Conservation (phyloP, 2,329 filamentous ascomycete species). For the Trichoderma oligosporum region DNA sequence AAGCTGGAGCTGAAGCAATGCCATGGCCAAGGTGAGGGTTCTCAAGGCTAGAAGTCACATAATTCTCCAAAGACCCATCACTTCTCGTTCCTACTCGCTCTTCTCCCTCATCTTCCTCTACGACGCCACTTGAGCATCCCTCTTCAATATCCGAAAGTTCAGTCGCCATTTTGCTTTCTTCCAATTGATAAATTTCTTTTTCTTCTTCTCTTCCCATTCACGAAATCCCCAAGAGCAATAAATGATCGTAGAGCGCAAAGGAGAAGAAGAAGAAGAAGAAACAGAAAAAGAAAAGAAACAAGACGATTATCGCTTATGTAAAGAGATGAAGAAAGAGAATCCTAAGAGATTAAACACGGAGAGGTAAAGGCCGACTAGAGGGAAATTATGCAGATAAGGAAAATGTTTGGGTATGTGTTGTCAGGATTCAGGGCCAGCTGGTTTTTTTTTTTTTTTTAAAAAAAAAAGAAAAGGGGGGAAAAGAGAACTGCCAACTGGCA, state of each 20-base stretch:
- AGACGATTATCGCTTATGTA: neutral
- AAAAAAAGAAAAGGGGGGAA: too few relatives aligned
- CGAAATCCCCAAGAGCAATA: neutral
- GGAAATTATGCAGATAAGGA: too few relatives aligned
- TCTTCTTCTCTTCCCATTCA: neutral
- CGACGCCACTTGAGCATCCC: neutral
- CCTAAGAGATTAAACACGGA: neutral
- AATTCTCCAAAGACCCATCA: neutral
- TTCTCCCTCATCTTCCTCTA: neutral
- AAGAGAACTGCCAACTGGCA: neutral
- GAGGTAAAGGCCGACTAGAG: too few relatives aligned
- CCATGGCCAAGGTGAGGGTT: neutral
- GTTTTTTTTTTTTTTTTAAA: too few relatives aligned
- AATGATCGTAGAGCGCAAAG: neutral
- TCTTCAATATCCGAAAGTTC: conserved; percentile 2
- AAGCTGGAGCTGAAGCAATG: neutral
- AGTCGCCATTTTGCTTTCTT: neutral
- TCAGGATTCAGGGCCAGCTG: neutral
- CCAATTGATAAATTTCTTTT: neutral
- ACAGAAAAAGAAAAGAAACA: too few relatives aligned
- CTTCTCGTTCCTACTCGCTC: neutral
- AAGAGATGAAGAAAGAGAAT: neutral
- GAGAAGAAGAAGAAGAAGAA: neutral
- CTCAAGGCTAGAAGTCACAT: neutral
- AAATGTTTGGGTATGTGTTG: too few relatives aligned